Conservation (phyloP, 1,284 basidiomycete species). For the Trametes hirsuta region DNA sequence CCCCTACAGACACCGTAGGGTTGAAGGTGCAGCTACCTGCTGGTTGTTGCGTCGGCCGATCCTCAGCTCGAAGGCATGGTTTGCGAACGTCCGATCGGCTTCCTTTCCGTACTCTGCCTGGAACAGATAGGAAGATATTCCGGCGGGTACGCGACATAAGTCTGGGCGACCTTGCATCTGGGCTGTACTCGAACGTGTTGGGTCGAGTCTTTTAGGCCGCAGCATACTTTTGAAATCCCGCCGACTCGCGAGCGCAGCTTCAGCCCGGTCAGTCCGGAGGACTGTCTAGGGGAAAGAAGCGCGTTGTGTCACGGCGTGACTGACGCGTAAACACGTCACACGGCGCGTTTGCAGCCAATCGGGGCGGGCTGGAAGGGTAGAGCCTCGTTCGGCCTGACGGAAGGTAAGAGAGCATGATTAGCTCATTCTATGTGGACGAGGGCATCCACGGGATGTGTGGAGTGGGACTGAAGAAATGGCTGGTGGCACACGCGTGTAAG, state of each 20-base stretch:
- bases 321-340: constrained; percentile 12
- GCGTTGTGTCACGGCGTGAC: constrained; percentile 17
- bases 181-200: not conserved
- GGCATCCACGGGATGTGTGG: constrained; percentile 1
- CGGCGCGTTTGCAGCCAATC: not conserved
- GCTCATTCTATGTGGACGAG: not conserved
- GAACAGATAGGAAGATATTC: not conserved
- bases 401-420: constrained; percentile 2
- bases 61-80: too few relatives aligned
- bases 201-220: too few relatives aligned
- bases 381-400: not conserved
- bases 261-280: not conserved
- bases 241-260: not conserved
- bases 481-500: constrained; percentile 7
- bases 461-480: not conserved
- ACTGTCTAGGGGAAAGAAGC: not conserved
- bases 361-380: not conserved
- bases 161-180: not conserved
- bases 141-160: not conserved
- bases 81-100: too few relatives aligned
- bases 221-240: not conserved
- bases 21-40: not conserved
- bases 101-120: too few relatives aligned
- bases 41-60: too few relatives aligned
- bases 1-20: not conserved